Conservation (phyloP, 768 basidiomycete species). For the Pleurotus tuber-regium region DNA sequence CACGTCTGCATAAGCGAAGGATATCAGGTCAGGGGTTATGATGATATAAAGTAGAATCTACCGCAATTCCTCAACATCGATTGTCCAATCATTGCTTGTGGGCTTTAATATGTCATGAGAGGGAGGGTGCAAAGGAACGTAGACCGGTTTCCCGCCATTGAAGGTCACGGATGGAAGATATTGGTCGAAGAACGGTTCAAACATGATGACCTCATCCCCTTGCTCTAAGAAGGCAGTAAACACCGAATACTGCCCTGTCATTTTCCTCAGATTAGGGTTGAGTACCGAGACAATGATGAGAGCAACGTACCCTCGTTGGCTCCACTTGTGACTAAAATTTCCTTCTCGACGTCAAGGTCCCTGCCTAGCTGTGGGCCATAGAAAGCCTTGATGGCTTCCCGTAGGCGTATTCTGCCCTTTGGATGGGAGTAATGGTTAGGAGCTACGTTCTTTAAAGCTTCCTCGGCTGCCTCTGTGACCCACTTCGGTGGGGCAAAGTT, state of each 20-base stretch:
- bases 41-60: constrained; percentile 23
- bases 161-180: constrained; percentile 91
- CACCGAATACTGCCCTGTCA: constrained; percentile 91
- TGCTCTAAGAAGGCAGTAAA: constrained; percentile 88
- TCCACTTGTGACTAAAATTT: constrained; percentile 93
- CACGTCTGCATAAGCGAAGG: constrained; percentile 42
- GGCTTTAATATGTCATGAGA: constrained; percentile 39
- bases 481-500: constrained; percentile 85
- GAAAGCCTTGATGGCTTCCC: constrained; percentile 81
- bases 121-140: constrained; percentile 95
- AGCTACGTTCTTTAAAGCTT: constrained; percentile 59
- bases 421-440: constrained; percentile 92
- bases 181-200: constrained; percentile 98
- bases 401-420: constrained; percentile 81
- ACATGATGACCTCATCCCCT: constrained; percentile 97
- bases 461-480: constrained; percentile 71
- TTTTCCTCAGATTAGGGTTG: too few species aligned
- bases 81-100: constrained; percentile 78
- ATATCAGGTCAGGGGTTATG: background rate
- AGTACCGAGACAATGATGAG: too few species aligned
- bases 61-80: constrained; percentile 89
- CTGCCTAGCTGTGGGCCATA: constrained; percentile 71
- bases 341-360: constrained; percentile 76
- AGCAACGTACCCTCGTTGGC: constrained; percentile 90
- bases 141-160: constrained; percentile 91